Base-by-base conservation (phyloP, 2,329 filamentous ascomycete genomes). In the Fusarium caatingaense region DNA sequence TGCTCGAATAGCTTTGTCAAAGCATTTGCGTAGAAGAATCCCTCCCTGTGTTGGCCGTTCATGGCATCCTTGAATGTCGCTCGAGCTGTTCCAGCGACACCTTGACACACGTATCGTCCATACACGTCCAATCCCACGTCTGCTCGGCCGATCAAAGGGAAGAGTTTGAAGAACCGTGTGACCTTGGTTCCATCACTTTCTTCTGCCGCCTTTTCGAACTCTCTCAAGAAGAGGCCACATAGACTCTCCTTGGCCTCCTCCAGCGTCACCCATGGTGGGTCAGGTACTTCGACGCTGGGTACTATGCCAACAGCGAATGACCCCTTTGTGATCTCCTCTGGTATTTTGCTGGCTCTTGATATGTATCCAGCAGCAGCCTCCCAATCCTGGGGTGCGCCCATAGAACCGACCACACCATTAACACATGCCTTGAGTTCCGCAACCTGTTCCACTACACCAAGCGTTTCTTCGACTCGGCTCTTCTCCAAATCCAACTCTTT, bases 301-400 rank as follows among this genome's bases (percentile, higher is more conserved):
- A 99, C 96, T 77, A 97, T 95, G 69, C 93, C 89, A 37, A 94
- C 92, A 1, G 96, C 95, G 78, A 99, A 99, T 18, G 89, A 88
- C 27, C 96, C 93, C 71, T 92, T 87, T 53, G 94, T 86, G 53
- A 99, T 95, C 2, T 91, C 86, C 53, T 90, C 86, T 0, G 95
- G 94, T 15, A 99, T 90, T 72, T 92, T 90, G 64, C 90, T 90
- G 9, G 96, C 94, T 46, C 95, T 89, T 68, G 92, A 89, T 62
- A 99, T 87, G 79, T 98, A 98, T 48, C 88, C 92, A 3, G 96
- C 96, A 6, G 96, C 96, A 5, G 93, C 96, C 80, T 99, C 96
- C 96, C 96, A 99, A 82, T 99, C 96, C 80, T 99, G 96, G 44
- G 96, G 93, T 7, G 94, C 95, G 34, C 95, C 96, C 96, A 99